Conservation (phyloP, 805 yeast genomes). For the Danielia reshetovae region DNA sequence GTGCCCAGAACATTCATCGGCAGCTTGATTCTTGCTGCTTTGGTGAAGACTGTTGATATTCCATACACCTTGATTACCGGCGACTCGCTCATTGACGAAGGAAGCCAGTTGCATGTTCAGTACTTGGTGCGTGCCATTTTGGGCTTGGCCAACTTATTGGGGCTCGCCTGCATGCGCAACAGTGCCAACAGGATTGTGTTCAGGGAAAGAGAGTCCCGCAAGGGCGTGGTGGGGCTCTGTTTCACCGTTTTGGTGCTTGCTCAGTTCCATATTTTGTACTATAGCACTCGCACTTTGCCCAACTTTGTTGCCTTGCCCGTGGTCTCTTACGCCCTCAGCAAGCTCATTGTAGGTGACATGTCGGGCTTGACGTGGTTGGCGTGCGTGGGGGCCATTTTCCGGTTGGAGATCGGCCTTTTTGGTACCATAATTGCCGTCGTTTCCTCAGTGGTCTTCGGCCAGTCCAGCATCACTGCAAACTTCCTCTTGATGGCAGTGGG, state of each 20-base stretch:
- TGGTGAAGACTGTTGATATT: slow-evolving; percentile 36
- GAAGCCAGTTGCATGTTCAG: slow-evolving; percentile 46
- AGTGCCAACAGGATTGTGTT: slow-evolving; percentile 21
- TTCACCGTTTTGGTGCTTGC: slow-evolving; percentile 54
- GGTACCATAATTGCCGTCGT: slow-evolving; percentile 45
- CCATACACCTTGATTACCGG: slow-evolving; percentile 12
- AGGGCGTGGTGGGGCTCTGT: slow-evolving; percentile 46
- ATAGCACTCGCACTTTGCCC: slow-evolving; percentile 84
- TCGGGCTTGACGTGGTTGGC: slow-evolving; percentile 50
- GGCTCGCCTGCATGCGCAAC: slow-evolving; percentile 50
- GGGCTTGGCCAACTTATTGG: slow-evolving; percentile 57
- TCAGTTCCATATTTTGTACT: slow-evolving; percentile 79
- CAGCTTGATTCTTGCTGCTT: slow-evolving; percentile 48
- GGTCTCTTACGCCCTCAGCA: slow-evolving; percentile 52
- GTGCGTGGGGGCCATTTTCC: slow-evolving; percentile 62
- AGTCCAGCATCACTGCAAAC: slow-evolving; percentile 38
- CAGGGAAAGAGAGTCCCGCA: slow-evolving; percentile 13
- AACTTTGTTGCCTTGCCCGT: slow-evolving; percentile 80
- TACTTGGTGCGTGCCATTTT: slow-evolving; percentile 52
- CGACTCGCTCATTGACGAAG: slow-evolving; percentile 8
- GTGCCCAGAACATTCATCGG: slow-evolving; percentile 87
- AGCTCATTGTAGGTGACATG: slow-evolving; percentile 47
- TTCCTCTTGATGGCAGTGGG: slow-evolving; percentile 46
- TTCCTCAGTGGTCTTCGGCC: slow-evolving; percentile 43
- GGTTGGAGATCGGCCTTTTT: slow-evolving; percentile 66